Base-by-base conservation (phyloP, 1,284 basidiomycete genomes). In the Marasmius fiardii region DNA sequence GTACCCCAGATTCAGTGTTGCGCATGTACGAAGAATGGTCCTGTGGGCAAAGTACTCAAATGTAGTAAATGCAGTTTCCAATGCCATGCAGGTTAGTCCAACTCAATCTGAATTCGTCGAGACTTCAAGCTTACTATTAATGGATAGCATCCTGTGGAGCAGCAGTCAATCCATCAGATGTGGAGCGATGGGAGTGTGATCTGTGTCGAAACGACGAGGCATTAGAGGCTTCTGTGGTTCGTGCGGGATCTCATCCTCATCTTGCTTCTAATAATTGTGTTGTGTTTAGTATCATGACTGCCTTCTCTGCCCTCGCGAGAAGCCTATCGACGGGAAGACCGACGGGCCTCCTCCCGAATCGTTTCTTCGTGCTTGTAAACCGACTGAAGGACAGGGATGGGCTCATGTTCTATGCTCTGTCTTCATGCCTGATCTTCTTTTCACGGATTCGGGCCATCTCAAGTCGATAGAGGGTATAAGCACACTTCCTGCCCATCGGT, bases 361-460 rank as follows among this genome's bases (percentile, higher is more conserved):
- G 14, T 88, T 89, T 63, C 75, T 98, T 37, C 88, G 93, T 41
- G 90, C 88, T 3, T 86, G 91, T 67, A 98, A 98, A 69, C 92
- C 92, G 4, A 98, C 95, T 0, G 96, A 98, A 73, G 90, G 92
- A 24, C 89, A 91, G 70, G 91, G 92, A 59, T 98, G 94, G 93
- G 87, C 87, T 0, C 96, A 99, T 68, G 77, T 95, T 20, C 70
- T 98, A 1, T 98, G 96, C 72, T 84, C 95, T 1, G 83, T 92
- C 0, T 98, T 94, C 73, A 84, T 88, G 31, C 88, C 90, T 3
- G 95, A 97, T 65, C 75, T 95, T 6, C 78, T 77, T 18, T 96
- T 89, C 69, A 88, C 90, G 21, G 88, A 95, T 68, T 80, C 90
- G 0, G 65, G 74, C 11, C 80, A 81, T 45, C 75, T 96, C 53